Percentiles rank a stretch among this genome's conserved stretches.
phyloP scores from a whole-genome alignment of 2,329 filamentous ascomycete species.

The Conoideocrella luteorostrata region DNA sequence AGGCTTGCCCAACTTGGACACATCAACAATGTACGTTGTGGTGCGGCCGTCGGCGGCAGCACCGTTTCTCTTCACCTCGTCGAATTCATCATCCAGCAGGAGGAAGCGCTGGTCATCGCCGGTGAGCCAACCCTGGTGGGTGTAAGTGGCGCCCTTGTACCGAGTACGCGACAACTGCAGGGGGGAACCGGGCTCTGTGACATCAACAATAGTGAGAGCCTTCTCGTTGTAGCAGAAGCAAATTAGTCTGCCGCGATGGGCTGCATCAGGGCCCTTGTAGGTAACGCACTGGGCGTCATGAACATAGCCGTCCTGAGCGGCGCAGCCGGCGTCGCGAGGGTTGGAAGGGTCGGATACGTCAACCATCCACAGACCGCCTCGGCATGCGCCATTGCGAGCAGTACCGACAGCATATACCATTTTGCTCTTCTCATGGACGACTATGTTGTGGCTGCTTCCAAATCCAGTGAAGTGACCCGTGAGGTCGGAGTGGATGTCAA shows the following conservation, averaged over 20 bases:
- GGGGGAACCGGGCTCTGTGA: constrained; percentile 38
- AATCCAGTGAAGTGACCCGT: too few relatives aligned
- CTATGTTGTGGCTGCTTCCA: too few relatives aligned
- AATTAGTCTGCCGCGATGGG: constrained; percentile 31
- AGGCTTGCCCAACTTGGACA: constrained; percentile 30
- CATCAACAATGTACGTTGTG: constrained; percentile 43
- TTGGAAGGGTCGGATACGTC: constrained; percentile 45
- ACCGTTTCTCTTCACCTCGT: constrained; percentile 36
- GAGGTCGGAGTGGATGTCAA: too few relatives aligned
- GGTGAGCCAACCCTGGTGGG: constrained; percentile 48
- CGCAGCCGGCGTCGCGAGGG: constrained; percentile 44
- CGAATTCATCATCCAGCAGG: constrained; percentile 43
- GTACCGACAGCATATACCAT: constrained; percentile 38
- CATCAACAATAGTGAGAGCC: constrained; percentile 32
- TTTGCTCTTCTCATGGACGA: too few relatives aligned
- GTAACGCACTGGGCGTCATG: constrained; percentile 48
- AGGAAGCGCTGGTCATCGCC: constrained; percentile 33
- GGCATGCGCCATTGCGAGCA: constrained; percentile 34
- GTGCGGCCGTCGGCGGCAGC: constrained; percentile 29
- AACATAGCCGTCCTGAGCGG: constrained; percentile 42
- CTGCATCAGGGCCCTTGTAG: constrained; percentile 41
- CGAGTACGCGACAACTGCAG: constrained; percentile 45
- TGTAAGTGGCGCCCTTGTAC: constrained; percentile 48
- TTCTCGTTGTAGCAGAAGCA: constrained; percentile 20
- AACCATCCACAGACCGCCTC: constrained; percentile 47